phyloP scores from a whole-genome alignment of 2,329 filamentous ascomycete genomes.

The Aureobasidium namibiae region DNA sequence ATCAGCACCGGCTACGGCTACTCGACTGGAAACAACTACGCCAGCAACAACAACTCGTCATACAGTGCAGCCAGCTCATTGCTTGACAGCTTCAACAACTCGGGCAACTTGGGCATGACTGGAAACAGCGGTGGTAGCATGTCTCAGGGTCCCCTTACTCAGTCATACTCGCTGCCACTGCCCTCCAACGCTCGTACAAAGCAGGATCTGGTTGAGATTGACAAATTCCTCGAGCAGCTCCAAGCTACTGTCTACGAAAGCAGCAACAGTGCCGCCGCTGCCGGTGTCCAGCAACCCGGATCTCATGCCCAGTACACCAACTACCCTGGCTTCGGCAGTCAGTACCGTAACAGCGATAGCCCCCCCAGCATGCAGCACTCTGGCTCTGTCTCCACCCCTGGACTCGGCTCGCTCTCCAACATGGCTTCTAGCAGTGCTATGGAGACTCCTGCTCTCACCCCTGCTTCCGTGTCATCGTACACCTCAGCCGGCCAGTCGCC shows the following conservation, averaged over 20 bases:
- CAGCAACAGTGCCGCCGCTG: constrained; percentile 63
- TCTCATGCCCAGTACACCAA: constrained; percentile 47
- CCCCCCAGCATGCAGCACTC: constrained; percentile 35
- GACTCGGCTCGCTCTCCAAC: constrained; percentile 26
- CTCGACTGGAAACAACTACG: constrained; percentile 32
- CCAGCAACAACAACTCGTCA: constrained; percentile 22
- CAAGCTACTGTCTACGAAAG: constrained; percentile 94
- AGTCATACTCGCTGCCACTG: constrained; percentile 80
- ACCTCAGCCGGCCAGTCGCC: constrained; percentile 66
- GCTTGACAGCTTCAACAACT: constrained; percentile 25
- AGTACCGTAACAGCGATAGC: constrained; percentile 51
- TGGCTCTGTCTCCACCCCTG: constrained; percentile 28
- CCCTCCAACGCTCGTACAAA: constrained; percentile 87
- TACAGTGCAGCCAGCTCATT: constrained; percentile 22
- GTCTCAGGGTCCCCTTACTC: constrained; percentile 47
- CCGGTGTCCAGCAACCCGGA: constrained; percentile 67
- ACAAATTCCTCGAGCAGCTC: constrained; percentile 91
- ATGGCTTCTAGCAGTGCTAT: constrained; percentile 34
- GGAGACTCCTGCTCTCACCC: constrained; percentile 69
- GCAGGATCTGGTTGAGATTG: constrained; percentile 86
- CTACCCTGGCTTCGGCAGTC: constrained; percentile 32
- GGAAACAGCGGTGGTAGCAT: constrained; percentile 38
- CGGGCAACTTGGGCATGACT: constrained; percentile 13
- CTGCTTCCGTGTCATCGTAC: constrained; percentile 68
- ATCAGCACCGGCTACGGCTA: constrained; percentile 28